Percentiles rank a stretch among this genome's conserved stretches.
phyloP scores from a whole-genome alignment of 768 basidiomycete genomes.

The Lentinula lateritia region DNA sequence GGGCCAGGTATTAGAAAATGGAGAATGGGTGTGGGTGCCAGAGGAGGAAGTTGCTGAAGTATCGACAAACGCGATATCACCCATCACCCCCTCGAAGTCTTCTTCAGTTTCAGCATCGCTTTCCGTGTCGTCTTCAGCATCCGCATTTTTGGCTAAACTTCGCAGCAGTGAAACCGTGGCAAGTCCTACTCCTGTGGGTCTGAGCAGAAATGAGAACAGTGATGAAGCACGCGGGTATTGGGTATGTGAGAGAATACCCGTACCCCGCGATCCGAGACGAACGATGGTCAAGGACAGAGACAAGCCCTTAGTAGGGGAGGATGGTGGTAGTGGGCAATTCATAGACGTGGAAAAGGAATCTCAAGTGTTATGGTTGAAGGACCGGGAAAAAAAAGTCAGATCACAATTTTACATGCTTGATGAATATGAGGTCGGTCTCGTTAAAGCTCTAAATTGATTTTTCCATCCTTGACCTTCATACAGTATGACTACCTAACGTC shows the following conservation, averaged over 20 bases:
- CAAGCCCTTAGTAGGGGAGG: background rate
- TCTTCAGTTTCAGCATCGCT: conserved; percentile 17
- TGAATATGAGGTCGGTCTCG: conserved; percentile 45
- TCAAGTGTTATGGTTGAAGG: background rate
- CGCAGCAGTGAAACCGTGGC: background rate
- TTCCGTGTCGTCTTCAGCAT: conserved; percentile 6
- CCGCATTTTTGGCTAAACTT: conserved; percentile 1
- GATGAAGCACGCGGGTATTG: background rate
- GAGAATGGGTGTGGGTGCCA: conserved; percentile 15
- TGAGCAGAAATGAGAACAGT: background rate
- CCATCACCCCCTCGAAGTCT: conserved; percentile 7
- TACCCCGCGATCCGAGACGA: conserved; percentile 4
- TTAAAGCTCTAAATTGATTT: conserved; percentile 6
- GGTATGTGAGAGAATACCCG: background rate
- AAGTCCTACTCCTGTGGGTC: background rate
- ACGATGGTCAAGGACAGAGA: background rate
- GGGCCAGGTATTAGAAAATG: conserved; percentile 47
- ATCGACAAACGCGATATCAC: conserved; percentile 15
- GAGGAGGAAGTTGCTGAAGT: conserved; percentile 9
- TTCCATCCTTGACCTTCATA: background rate
- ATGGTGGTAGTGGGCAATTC: background rate
- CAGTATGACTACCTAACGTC: conserved; percentile 73
- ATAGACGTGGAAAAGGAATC: background rate
- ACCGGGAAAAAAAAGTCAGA: conserved; percentile 2
- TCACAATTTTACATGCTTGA: conserved; percentile 35